phyloP scores from a whole-genome alignment of 1,284 basidiomycete species.

The Wolfiporia cocos region DNA sequence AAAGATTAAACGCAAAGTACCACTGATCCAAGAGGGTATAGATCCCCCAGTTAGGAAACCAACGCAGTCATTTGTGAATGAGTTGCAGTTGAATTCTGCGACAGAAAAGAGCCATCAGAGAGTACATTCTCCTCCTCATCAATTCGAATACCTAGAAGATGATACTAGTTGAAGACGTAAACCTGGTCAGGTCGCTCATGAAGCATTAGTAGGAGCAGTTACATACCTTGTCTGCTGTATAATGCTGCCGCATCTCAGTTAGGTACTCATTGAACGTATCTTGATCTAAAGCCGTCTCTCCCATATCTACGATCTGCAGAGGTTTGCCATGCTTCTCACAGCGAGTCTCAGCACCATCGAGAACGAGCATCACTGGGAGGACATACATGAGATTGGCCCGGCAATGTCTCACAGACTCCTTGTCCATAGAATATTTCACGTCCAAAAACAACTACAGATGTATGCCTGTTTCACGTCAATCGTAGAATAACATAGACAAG shows the following conservation, averaged over 20 bases:
- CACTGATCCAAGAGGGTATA: slow-evolving; percentile 77
- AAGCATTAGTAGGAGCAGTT: too few relatives aligned
- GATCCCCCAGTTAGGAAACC: slow-evolving; percentile 79
- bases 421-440: slow-evolving; percentile 88
- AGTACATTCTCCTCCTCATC: too few relatives aligned
- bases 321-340: slow-evolving; percentile 84
- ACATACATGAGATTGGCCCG: slow-evolving; percentile 76
- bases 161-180: too few relatives aligned
- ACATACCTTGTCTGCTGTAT: slow-evolving; percentile 80
- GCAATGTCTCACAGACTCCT: slow-evolving; percentile 63
- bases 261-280: slow-evolving; percentile 83
- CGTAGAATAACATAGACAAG: neutral
- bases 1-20: slow-evolving; percentile 24
- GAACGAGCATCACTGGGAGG: neutral
- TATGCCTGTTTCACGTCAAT: slow-evolving; percentile 55
- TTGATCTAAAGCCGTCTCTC: slow-evolving; percentile 78
- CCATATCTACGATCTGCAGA: slow-evolving; percentile 72
- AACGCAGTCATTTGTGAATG: slow-evolving; percentile 83
- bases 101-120: slow-evolving; percentile 1
- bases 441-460: slow-evolving; percentile 81
- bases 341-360: too few relatives aligned
- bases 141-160: slow-evolving; percentile 64
- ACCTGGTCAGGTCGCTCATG: too few relatives aligned
- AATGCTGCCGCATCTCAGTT: slow-evolving; percentile 66
- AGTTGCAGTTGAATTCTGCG: slow-evolving; percentile 88